Percentiles rank a stretch among this genome's conserved stretches.
These are phyloP conservation scores for Pseudophaeomoniella oleicola DNA, from an alignment of 2,329 filamentous ascomycete genomes.

Conservation along the genomic window DNA sequence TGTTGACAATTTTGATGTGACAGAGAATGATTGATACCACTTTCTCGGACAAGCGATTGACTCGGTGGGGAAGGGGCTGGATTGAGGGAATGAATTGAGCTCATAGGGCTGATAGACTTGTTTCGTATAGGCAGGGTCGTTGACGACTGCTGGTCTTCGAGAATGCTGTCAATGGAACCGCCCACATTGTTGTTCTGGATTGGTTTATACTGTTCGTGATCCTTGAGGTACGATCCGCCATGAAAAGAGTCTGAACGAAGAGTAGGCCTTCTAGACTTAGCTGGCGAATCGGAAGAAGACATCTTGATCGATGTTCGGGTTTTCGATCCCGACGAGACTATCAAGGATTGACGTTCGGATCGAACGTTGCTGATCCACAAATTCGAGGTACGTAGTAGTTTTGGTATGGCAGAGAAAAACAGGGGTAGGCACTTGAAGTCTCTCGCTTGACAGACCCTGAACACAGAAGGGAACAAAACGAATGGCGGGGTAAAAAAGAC, in stretches of 20 bases:
- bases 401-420: no score
- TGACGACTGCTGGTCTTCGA: constrained; percentile 6
- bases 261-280: constrained; percentile 23
- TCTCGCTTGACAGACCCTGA: no score
- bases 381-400: no score
- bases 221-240: constrained; percentile 29
- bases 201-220: constrained; percentile 34
- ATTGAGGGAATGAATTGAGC: not conserved
- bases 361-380: no score
- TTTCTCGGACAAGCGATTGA: constrained; percentile 17
- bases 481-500: no score
- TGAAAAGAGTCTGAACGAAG: constrained; percentile 25
- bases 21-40: constrained; percentile 30
- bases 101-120: constrained; percentile 1
- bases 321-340: no score
- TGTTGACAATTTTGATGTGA: constrained; percentile 26
- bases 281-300: constrained; percentile 14
- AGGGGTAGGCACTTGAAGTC: no score
- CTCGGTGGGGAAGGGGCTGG: not conserved
- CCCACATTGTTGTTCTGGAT: constrained; percentile 8
- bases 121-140: not conserved
- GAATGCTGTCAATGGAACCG: constrained; percentile 12
- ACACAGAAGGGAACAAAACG: no score
- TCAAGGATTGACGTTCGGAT: no score
- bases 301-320: constrained; percentile 14